Conservation (phyloP, 306 rosid species). For the Psophocarpus tetragonolobus region DNA sequence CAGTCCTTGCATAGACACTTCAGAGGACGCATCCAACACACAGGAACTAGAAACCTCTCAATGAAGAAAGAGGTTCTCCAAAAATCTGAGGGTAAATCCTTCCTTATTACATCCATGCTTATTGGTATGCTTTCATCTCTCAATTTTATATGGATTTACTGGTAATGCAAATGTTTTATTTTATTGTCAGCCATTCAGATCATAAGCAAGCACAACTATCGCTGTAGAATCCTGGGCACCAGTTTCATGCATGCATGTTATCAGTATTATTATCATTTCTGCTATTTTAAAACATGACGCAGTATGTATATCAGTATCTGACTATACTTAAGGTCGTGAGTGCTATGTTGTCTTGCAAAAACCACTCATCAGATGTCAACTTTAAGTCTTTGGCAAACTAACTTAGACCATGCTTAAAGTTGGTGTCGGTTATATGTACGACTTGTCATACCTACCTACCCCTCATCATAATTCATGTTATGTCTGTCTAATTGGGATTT, state of each 20-base stretch:
- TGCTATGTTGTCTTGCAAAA: conserved; percentile 24
- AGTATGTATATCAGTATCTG: conserved; percentile 34
- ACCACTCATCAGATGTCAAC: conserved; percentile 23
- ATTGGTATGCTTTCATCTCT: conserved; percentile 16
- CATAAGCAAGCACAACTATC: conserved; percentile 39
- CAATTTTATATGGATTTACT: conserved; percentile 43
- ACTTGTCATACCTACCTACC: neutral
- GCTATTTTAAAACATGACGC: conserved; percentile 27
- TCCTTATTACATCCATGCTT: conserved; percentile 46
- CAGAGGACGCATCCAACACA: conserved; percentile 58
- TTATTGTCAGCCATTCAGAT: conserved; percentile 56
- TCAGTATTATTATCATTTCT: conserved; percentile 21
- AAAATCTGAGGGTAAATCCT: conserved; percentile 60
- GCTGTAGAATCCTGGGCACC: conserved; percentile 36
- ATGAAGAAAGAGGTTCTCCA: conserved; percentile 41
- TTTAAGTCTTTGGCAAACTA: conserved; percentile 14
- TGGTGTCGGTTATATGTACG: neutral
- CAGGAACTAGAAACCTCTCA: conserved; percentile 61
- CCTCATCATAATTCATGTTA: conserved; percentile 4
- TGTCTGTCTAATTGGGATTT: conserved; percentile 2
- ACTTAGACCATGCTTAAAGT: conserved; percentile 13
- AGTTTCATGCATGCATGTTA: conserved; percentile 27
- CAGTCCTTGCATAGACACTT: conserved; percentile 52
- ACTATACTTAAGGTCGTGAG: conserved; percentile 32
- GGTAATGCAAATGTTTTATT: conserved; percentile 48